phyloP scores from a whole-genome alignment of 2,329 filamentous ascomycete genomes.

The Neophaeococcomyces aloes region DNA sequence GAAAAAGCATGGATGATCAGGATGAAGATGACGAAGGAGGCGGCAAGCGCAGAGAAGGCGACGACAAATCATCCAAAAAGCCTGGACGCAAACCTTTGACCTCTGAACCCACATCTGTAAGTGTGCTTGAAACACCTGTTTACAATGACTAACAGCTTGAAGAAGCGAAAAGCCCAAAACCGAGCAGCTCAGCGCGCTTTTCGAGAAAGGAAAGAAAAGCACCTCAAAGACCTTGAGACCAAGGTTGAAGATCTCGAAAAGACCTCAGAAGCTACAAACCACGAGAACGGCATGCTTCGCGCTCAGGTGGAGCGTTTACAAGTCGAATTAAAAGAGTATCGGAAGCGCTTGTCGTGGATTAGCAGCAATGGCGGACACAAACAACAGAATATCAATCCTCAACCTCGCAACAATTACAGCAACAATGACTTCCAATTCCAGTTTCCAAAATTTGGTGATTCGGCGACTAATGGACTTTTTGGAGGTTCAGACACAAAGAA shows the following conservation, averaged over 20 bases:
- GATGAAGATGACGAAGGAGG: constrained; percentile 54
- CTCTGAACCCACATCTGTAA: constrained; percentile 88
- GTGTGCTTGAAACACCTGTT: constrained; percentile 30
- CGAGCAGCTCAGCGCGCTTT: constrained; percentile 86
- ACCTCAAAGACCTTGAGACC: constrained; percentile 40
- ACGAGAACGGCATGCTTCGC: constrained; percentile 74
- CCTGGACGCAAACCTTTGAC: constrained; percentile 91
- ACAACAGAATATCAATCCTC: constrained; percentile 29
- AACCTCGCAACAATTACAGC: constrained; percentile 41
- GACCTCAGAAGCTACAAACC: constrained; percentile 67
- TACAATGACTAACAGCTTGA: constrained; percentile 8
- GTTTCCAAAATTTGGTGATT: constrained; percentile 82
- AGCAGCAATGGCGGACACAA: constrained; percentile 38
- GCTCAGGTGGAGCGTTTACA: constrained; percentile 84
- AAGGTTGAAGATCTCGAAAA: constrained; percentile 62
- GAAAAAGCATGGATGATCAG: constrained; percentile 40
- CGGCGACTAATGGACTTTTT: constrained; percentile 27
- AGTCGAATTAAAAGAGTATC: constrained; percentile 76
- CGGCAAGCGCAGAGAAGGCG: constrained; percentile 68
- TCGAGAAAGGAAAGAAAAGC: constrained; percentile 88
- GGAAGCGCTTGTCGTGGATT: constrained; percentile 66
- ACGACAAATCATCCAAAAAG: constrained; percentile 85
- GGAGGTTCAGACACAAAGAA: not conserved
- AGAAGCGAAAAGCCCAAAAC: constrained; percentile 74
- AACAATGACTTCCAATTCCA: constrained; percentile 88